These are phyloP conservation scores for Backusella sp. DNA, from an alignment of 192 early-diverging fungal species.

Conservation along the genomic window DNA sequence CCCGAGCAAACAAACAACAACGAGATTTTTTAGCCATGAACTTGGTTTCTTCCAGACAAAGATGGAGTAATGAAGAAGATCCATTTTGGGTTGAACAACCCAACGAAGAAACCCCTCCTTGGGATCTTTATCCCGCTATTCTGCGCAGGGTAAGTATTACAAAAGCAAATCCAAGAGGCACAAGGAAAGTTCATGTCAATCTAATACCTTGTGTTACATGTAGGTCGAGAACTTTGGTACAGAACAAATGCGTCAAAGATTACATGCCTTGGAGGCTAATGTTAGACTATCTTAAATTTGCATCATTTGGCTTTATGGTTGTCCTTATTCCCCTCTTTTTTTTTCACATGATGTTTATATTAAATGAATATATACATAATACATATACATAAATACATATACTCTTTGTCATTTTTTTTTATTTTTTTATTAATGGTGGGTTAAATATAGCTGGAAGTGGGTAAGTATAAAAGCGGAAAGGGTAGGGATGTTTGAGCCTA, in stretches of 20 bases:
- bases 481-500: not conserved
- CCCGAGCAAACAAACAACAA: conserved; percentile 2
- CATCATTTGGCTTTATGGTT: not conserved
- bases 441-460: not conserved
- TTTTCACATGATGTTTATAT: not conserved
- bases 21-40: conserved; percentile 21
- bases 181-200: not conserved
- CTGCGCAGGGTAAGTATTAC: conserved; percentile 27
- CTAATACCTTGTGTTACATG: not conserved
- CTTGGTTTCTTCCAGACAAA: not conserved
- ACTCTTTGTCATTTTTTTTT: not conserved
- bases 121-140: conserved; percentile 29
- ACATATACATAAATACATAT: not conserved
- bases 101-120: conserved; percentile 5
- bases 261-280: conserved; percentile 32
- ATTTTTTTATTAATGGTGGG: not conserved
- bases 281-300: not conserved
- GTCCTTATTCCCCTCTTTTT: not conserved
- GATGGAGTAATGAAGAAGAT: conserved; percentile 10
- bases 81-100: conserved; percentile 7
- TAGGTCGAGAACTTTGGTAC: conserved; percentile 34
- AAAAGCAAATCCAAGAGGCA: not conserved
- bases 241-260: conserved; percentile 32
- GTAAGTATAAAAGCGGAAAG: not conserved
- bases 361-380: not conserved